phyloP scores from a whole-genome alignment of 2,329 filamentous ascomycete species.

The Zarea fungicola region DNA sequence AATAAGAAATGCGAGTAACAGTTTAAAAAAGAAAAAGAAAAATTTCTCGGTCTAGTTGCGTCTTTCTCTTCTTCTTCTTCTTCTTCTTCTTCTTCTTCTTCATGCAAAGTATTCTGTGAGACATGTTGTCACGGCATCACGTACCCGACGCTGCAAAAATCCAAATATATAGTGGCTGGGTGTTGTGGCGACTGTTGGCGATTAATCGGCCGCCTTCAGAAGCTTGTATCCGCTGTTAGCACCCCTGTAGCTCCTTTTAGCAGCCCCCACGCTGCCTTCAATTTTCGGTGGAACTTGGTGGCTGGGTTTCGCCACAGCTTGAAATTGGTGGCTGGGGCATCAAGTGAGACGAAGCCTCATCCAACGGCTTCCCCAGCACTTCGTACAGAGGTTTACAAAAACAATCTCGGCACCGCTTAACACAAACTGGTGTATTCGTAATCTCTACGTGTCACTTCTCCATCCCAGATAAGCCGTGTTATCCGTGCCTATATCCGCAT shows the following conservation, averaged over 20 bases:
- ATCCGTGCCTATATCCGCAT: not conserved
- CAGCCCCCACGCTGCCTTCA: not conserved
- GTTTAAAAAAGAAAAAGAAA: no score
- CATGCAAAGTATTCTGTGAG: not conserved
- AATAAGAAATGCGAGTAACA: no score
- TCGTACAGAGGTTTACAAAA: no score
- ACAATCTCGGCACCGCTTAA: no score
- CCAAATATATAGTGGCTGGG: not conserved
- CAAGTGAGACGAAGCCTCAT: not conserved
- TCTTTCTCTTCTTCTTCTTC: not conserved
- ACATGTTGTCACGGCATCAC: not conserved
- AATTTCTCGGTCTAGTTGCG: no score
- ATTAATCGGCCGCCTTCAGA: not conserved
- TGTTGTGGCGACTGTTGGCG: not conserved
- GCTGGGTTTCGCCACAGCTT: conserved; percentile 1
- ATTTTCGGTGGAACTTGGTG: not conserved
- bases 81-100: not conserved
- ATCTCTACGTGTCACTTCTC: not conserved
- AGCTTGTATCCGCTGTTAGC: not conserved
- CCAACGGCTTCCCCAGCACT: not conserved
- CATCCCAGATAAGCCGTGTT: not conserved
- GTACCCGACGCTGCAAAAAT: no score
- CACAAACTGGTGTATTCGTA: not conserved
- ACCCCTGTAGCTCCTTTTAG: not conserved
- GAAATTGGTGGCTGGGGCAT: conserved; percentile 1